Percentiles rank a stretch among this genome's conserved stretches.
These are phyloP conservation scores for Spironucleus salmonicida DNA, from an alignment of 208 protist genomes.

Conservation along the genomic window DNA sequence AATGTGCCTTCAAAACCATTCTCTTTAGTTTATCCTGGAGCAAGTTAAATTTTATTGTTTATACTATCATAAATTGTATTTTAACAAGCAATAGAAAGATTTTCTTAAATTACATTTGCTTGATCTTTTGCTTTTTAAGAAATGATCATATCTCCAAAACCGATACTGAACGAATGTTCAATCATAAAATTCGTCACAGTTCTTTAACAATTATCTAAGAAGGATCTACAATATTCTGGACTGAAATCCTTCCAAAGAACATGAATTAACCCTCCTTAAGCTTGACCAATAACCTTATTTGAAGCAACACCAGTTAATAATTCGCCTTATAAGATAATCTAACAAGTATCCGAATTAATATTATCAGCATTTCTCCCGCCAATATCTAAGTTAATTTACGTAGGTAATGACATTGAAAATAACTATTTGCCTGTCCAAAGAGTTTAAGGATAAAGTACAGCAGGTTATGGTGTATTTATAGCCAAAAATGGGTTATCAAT, in stretches of 20 bases:
- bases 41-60: constrained; percentile 66
- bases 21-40: constrained; percentile 69
- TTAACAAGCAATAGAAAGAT: constrained; percentile 63
- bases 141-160: constrained; percentile 89
- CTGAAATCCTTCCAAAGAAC: constrained; percentile 84
- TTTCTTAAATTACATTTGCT: constrained; percentile 67
- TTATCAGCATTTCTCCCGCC: constrained; percentile 43
- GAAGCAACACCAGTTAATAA: constrained; percentile 59
- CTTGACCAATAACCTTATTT: constrained; percentile 65
- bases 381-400: neutral
- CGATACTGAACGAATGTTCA: constrained; percentile 79
- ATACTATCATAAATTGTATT: constrained; percentile 69
- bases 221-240: constrained; percentile 63
- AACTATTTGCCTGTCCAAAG: constrained; percentile 99
- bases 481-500: neutral
- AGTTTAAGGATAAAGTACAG: constrained; percentile 82
- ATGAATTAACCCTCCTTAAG: constrained; percentile 61
- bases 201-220: constrained; percentile 72
- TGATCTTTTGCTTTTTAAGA: constrained; percentile 65
- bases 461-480: constrained; percentile 68
- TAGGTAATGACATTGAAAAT: constrained; percentile 57
- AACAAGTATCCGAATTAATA: constrained; percentile 45
- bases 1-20: constrained; percentile 94
- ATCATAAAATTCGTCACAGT: constrained; percentile 90
- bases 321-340: constrained; percentile 70